Evolutionary conservation across 768 basidiomycete genomes (phyloP), one percentile per base, ranked within the genome.

Genomic region (Termitomyces sp.): DNA sequence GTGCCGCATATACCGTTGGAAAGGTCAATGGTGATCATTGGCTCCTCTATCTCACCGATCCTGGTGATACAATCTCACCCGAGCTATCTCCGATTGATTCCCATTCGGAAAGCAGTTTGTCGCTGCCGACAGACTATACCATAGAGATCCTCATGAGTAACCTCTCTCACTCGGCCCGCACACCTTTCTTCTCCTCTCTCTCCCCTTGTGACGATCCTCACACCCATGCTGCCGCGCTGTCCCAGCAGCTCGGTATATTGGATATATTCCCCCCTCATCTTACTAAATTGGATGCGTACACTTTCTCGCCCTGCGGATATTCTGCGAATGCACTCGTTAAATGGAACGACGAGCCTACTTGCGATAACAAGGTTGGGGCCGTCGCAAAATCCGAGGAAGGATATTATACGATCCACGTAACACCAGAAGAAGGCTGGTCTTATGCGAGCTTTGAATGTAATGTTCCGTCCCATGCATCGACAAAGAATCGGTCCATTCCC

Each of bases 361-460:
- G 36, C 37, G 32, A 10, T 7, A 44, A 31, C 44, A 61, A 57
- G 29, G 46, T 53, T 29, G 58, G 31, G 6, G 29, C 26, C 22
- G 20, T 26, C 29, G 32, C 48, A 32, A 37, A 55, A 6, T 46
- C 59, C 29, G 56, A 59, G 16, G 97, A 98, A 71, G 93, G 96
- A 39, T 99, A 99, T 72, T 98, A 92, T 70, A 98, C 94, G 7
- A 96, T 99, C 56, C 97, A 99, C 69, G 96, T 98, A 59, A 99
- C 97, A 0, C 97, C 97, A 27, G 97, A 98, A 72, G 87, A 91
- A 65, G 96, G 92, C 56, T 98, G 94, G 90, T 97, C 94, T 46
- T 99, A 97, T 71, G 97, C 97, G 61, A 93, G 90, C 66, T 98
- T 99, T 76, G 97, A 99, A 74, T 96, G 93, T 76, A 99, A 99